Evolutionary conservation across 495 filamentous ascomycete genomes (phyloP).

Genomic region (Mytilinidion resinicola): DNA sequence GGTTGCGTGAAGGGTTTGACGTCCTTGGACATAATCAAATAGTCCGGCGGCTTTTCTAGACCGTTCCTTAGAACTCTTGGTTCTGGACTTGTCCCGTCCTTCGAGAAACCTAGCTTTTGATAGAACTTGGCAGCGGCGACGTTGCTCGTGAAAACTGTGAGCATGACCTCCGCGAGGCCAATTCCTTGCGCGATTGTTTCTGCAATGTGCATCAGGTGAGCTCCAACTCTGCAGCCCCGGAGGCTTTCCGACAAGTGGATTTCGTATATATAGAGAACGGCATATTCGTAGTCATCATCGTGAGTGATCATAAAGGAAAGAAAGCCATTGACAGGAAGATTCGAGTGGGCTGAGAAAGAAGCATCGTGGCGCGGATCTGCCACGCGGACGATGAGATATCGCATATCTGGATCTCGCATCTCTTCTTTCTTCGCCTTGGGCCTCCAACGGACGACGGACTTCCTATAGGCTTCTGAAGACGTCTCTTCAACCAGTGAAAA

Average conservation of each 20-base stretch:
- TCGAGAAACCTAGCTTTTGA: conserved; percentile 56
- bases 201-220: conserved; percentile 29
- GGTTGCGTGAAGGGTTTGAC: conserved; percentile 26
- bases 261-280: conserved; percentile 84
- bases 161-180: conserved; percentile 67
- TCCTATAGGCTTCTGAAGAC: conserved; percentile 58
- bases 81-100: conserved; percentile 60
- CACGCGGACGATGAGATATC: conserved; percentile 32
- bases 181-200: conserved; percentile 30
- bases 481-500: conserved; percentile 66
- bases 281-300: conserved; percentile 54
- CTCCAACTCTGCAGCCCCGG: conserved; percentile 45
- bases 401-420: conserved; percentile 62
- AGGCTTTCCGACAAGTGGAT: conserved; percentile 59
- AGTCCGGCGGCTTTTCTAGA: conserved; percentile 57
- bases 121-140: conserved; percentile 58
- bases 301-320: conserved; percentile 77
- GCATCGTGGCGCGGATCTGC: not conserved
- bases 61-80: conserved; percentile 58
- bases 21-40: conserved; percentile 64
- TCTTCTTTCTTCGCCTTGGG: conserved; percentile 61
- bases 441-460: conserved; percentile 63
- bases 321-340: conserved; percentile 47
- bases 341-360: not conserved
- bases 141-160: conserved; percentile 75